A percentile compares a stretch with the other conserved stretches of the same genome.
phyloP scores from a whole-genome alignment of 148 eudicot species.

The Silene uniflora region DNA sequence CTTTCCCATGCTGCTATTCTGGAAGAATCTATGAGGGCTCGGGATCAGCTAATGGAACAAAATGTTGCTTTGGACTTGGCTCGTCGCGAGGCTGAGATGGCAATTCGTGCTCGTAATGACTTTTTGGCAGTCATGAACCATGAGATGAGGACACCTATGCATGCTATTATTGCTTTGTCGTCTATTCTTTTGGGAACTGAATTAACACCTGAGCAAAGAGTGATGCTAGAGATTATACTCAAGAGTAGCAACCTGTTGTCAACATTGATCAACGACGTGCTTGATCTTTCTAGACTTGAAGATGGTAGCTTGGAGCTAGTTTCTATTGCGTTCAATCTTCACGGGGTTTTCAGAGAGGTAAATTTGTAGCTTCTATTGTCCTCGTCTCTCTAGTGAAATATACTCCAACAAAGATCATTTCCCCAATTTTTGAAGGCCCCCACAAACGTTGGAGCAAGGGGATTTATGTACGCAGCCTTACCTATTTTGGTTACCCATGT shows the following conservation, averaged over 20 bases:
- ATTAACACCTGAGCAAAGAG: slow-evolving; percentile 71
- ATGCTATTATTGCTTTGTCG: slow-evolving; percentile 69
- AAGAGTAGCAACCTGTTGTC: slow-evolving; percentile 74
- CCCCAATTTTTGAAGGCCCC: too few species aligned
- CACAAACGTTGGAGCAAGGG: too few species aligned
- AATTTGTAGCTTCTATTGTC: neutral
- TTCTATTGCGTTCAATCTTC: slow-evolving; percentile 50
- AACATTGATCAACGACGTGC: slow-evolving; percentile 74
- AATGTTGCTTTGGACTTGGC: slow-evolving; percentile 71
- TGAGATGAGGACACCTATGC: slow-evolving; percentile 97
- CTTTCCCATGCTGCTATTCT: slow-evolving; percentile 86
- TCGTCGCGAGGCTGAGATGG: slow-evolving; percentile 70
- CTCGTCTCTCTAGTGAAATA: neutral
- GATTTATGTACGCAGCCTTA: too few species aligned
- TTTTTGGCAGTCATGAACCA: slow-evolving; percentile 85
- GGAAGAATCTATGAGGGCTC: slow-evolving; percentile 78
- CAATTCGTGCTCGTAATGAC: slow-evolving; percentile 78
- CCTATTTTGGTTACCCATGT: too few species aligned
- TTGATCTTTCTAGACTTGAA: slow-evolving; percentile 85
- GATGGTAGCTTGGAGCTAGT: slow-evolving; percentile 78
- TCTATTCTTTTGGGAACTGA: slow-evolving; percentile 76
- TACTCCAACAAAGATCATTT: neutral
- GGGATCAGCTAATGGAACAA: slow-evolving; percentile 77
- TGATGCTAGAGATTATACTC: slow-evolving; percentile 71
- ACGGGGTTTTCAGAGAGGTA: slow-evolving; percentile 67